Evolutionary conservation across 768 basidiomycete species (phyloP).

Genomic region (Trametes cingulata): DNA sequence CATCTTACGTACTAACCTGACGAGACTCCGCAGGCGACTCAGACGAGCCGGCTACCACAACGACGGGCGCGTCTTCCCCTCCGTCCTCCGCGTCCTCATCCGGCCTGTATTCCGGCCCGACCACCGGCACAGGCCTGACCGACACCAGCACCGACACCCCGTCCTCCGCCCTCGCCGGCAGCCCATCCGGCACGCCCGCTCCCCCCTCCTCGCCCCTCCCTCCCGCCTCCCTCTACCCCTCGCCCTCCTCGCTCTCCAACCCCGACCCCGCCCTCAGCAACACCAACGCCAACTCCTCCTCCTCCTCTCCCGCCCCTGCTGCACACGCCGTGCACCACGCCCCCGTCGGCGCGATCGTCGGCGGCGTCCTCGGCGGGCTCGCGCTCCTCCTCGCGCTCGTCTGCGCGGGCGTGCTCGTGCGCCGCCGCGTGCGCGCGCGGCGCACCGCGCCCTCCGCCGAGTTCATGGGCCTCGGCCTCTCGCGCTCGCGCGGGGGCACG

Average conservation of each 20-base stretch:
- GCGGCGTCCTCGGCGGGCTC: constrained; percentile 52
- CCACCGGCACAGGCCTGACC: too few species aligned
- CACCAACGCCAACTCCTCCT: neutral
- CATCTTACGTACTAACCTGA: too few species aligned
- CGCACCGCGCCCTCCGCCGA: constrained; percentile 61
- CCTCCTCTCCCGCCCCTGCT: neutral
- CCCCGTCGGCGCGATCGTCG: constrained; percentile 52
- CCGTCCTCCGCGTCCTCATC: too few species aligned
- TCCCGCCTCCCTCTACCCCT: neutral
- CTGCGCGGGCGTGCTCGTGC: constrained; percentile 41
- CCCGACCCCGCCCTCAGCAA: neutral
- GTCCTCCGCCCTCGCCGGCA: too few species aligned
- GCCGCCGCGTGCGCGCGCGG: constrained; percentile 39
- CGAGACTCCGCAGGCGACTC: too few species aligned
- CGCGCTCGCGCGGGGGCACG: constrained; percentile 8
- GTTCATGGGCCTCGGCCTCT: constrained; percentile 40
- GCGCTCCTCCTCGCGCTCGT: constrained; percentile 35
- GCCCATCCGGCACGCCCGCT: too few species aligned
- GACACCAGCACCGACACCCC: neutral
- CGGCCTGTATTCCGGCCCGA: too few species aligned
- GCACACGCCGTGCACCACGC: neutral
- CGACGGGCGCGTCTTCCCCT: too few species aligned
- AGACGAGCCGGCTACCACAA: too few species aligned
- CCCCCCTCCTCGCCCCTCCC: too few species aligned
- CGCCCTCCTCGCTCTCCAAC: neutral